Base-by-base conservation (phyloP, 441 rosid species). In the Arabidopsis lyrata region DNA sequence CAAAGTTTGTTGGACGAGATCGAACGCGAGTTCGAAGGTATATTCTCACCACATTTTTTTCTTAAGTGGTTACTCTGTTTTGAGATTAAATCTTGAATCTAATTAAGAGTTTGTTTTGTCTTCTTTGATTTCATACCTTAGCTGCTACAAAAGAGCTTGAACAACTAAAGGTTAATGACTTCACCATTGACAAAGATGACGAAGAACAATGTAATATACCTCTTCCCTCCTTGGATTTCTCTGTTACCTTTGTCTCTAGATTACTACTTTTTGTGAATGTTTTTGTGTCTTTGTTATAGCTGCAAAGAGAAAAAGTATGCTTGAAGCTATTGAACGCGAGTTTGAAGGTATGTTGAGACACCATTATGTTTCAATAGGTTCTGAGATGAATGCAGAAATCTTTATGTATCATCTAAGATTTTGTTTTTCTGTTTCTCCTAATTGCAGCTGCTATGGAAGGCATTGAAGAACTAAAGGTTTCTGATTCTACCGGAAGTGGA, bases 271-370 rank as follows among this genome's bases (percentile, higher is more conserved):
- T 61, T 44, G 12, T 61, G 13, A 54, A 5, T 34, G 32, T 4
- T 20, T 31, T 60, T 16, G 13, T 52, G 34, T 61, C 18, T 58
- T 75, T 62, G 18, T 55, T 55, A 63, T 29, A 76, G 79, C 75
- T 76, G 71, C 66, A 63, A 69, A 42, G 18, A 62, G 79, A 54
- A 52, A 61, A 29, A 75, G 79, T 70, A 68, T 68, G 75, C 64
- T 68, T 16, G 74, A 75, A 62, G 75, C 63, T 20, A 68, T 68
- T 2, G 79, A 75, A 54, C 65, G 75, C 52, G 79, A 75, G 52
- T 75, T 67, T 68, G 78, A 75, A 75, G 78, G 78, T 75, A 20
- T 39, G 53, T 58, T 74, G 0, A 15, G 18, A 48, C 60, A 54
- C 49, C 13, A 42, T 32, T 32, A 48, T 71, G 56, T 42, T 59